phyloP scores from a whole-genome alignment of 1,284 basidiomycete species.

The Thelephora terrestris region DNA sequence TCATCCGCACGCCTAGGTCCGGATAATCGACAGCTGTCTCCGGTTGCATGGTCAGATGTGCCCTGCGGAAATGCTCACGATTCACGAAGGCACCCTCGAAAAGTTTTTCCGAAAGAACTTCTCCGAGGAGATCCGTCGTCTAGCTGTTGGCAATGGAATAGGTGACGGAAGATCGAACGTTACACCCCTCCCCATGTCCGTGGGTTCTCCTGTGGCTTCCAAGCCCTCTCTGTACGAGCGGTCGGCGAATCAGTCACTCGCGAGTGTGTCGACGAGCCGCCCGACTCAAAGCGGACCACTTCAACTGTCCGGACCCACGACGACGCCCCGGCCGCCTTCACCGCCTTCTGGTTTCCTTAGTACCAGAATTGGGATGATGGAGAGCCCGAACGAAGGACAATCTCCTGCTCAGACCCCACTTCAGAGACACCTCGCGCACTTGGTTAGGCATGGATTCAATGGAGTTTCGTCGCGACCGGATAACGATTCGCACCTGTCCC shows the following conservation, averaged over 20 bases:
- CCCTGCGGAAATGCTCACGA: slow-evolving; percentile 78
- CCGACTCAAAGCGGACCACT: slow-evolving; percentile 5
- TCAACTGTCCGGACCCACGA: slow-evolving; percentile 17
- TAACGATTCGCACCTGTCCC: slow-evolving; percentile 49
- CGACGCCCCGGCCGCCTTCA: slow-evolving; percentile 36
- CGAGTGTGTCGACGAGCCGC: slow-evolving; percentile 3
- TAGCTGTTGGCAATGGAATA: slow-evolving; percentile 34
- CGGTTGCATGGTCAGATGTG: slow-evolving; percentile 77
- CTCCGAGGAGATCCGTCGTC: slow-evolving; percentile 71
- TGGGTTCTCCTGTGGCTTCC: slow-evolving; percentile 10
- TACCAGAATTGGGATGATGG: slow-evolving; percentile 4
- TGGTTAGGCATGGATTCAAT: slow-evolving; percentile 70
- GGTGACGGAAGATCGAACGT: slow-evolving; percentile 13
- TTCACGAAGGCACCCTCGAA: slow-evolving; percentile 79
- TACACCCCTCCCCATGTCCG: slow-evolving; percentile 11
- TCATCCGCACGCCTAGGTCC: slow-evolving; percentile 36
- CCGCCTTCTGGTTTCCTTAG: slow-evolving; percentile 23
- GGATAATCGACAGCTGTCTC: slow-evolving; percentile 76
- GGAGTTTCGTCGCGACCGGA: slow-evolving; percentile 65
- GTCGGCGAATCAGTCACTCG: not conserved
- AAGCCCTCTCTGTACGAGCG: slow-evolving; percentile 5
- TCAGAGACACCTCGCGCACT: slow-evolving; percentile 65
- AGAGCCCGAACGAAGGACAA: slow-evolving; percentile 6
- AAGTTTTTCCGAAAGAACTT: slow-evolving; percentile 88
- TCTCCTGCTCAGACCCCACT: slow-evolving; percentile 40